Conservation (phyloP, 345 rosid genomes). For the Aquilaria malaccensis region DNA sequence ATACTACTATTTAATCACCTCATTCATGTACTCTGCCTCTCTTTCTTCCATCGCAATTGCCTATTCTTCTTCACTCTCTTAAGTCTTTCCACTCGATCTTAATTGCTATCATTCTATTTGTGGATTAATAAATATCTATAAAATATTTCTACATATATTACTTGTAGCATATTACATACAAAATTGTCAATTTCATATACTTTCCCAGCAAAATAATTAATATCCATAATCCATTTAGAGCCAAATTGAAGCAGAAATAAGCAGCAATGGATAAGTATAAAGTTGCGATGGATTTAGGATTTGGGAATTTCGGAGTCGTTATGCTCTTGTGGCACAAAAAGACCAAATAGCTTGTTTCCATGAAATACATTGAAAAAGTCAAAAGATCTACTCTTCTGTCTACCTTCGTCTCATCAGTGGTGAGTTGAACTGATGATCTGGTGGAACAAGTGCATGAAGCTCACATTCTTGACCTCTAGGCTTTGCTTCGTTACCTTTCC, state of each 20-base stretch:
- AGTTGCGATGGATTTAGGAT: slow-evolving; percentile 72
- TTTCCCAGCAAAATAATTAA: too few relatives aligned
- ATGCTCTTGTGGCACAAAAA: slow-evolving; percentile 73
- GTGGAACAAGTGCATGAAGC: slow-evolving; percentile 39
- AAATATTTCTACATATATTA: too few relatives aligned
- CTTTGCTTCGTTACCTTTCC: slow-evolving; percentile 50
- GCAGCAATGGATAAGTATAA: slow-evolving; percentile 66
- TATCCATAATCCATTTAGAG: too few relatives aligned
- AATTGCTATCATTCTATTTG: too few relatives aligned
- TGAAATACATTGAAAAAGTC: slow-evolving; percentile 88
- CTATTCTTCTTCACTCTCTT: too few relatives aligned
- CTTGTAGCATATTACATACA: too few relatives aligned
- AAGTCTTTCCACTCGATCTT: too few relatives aligned
- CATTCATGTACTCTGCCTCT: too few relatives aligned
- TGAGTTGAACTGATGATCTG: slow-evolving; percentile 53
- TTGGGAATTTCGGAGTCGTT: slow-evolving; percentile 88
- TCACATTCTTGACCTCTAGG: slow-evolving; percentile 50
- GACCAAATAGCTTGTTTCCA: slow-evolving; percentile 75
- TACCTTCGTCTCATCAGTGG: slow-evolving; percentile 20
- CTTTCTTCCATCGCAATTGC: too few relatives aligned
- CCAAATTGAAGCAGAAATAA: background rate
- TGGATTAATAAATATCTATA: too few relatives aligned
- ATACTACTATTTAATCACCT: too few relatives aligned
- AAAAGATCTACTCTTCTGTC: slow-evolving; percentile 37
- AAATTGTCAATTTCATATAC: too few relatives aligned